phyloP scores from a whole-genome alignment of 768 basidiomycete genomes.

The Omphalotus guepiniiformis region DNA sequence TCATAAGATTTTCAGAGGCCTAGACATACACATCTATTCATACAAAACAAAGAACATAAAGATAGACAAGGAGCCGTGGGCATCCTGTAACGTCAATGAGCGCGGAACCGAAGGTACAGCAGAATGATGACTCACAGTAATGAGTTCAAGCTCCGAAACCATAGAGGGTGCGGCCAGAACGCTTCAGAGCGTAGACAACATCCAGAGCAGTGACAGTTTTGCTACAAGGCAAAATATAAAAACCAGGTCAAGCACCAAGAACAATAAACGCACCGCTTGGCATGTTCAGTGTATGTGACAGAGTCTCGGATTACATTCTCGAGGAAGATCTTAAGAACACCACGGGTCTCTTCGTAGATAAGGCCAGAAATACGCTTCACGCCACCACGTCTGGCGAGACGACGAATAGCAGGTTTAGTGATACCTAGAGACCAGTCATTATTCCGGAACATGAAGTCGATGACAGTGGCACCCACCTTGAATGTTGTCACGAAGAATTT shows the following conservation, averaged over 20 bases:
- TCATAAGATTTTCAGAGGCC: no score
- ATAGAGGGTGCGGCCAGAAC: constrained; percentile 54
- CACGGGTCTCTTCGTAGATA: constrained; percentile 57
- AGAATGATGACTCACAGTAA: neutral
- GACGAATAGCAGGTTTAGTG: constrained; percentile 52
- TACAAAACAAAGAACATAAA: no score
- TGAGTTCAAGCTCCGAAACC: constrained; percentile 49
- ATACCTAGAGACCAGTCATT: constrained; percentile 1
- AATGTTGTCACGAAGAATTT: constrained; percentile 67
- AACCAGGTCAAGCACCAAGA: neutral
- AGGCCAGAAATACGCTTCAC: constrained; percentile 41
- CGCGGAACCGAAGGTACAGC: no score
- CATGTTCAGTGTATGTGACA: constrained; percentile 76
- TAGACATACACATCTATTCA: no score
- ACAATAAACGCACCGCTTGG: constrained; percentile 40
- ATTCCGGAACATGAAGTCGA: neutral
- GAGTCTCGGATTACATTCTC: constrained; percentile 62
- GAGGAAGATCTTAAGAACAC: constrained; percentile 46
- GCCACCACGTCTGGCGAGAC: constrained; percentile 57
- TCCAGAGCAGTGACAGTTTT: constrained; percentile 68
- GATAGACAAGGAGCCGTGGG: no score
- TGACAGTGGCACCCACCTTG: constrained; percentile 31
- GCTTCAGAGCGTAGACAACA: constrained; percentile 50
- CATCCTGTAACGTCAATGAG: no score
- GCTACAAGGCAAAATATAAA: constrained; percentile 15